Base-by-base conservation (phyloP, 2,329 filamentous ascomycete species). In the Cladobotryum protrusum region DNA sequence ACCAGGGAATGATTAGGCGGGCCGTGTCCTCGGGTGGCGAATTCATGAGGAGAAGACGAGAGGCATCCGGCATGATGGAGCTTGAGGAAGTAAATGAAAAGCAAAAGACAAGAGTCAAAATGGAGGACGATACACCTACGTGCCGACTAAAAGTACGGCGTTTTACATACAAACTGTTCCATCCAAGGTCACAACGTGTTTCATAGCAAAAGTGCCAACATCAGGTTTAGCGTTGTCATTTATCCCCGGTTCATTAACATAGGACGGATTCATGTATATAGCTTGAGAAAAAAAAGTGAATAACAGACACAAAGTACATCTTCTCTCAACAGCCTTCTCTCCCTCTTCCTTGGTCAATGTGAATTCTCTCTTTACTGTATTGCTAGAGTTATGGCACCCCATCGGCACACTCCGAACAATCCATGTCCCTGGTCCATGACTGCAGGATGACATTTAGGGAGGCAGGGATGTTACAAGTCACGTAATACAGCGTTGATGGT, bases 131-230 rank as follows among this genome's bases (percentile, higher is more conserved):
- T 19, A 48, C 55, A 15, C 49, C 56, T 8, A 57, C 61, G 41
- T 57, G 61, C 52, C 59, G 61, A 15, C 53, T 62, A 43, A 63
- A 60, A 40, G 52, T 64, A 40, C 57, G 58, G 40, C 55, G 58
- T 37, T 55, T 64, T 35, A 57, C 61, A 37, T 60, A 64, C 20
- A 62, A 53, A 20, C 56, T 64, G 33, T 64, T 64, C 52, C 58
- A 50, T 41, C 45, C 51, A 13, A 50, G 20, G 11, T 41, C 24
- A 18, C 47, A 47, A 18, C 20, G 43, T n/a, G 47, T 52, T 17
- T 46, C 47, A 43, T 52, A 46, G n/a, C 20, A 36, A 17, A 43
- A n/a, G n/a, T 19, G 17, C 24, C 24, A 34, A 13, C 18, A 20
- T 19, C 13, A 36, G 43, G 35, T 48, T 42, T 37, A 40, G 47